Base-by-base conservation (phyloP, 805 yeast species). In the Lipomyces yamanashiensis region DNA sequence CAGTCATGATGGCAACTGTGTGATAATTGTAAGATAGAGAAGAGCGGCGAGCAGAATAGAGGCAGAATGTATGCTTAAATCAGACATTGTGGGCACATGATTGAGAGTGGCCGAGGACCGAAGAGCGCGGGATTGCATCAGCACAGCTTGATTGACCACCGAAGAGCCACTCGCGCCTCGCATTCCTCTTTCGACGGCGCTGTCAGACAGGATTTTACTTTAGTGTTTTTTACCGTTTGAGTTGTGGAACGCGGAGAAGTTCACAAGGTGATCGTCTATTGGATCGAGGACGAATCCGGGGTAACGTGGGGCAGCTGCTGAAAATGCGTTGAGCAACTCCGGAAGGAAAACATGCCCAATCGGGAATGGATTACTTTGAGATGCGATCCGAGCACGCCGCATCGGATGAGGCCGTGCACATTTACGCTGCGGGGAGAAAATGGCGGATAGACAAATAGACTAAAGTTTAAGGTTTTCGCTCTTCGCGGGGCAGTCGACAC, bases 1-100 rank as follows among this genome's bases (percentile, higher is more conserved):
- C 52, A 52, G 59, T 47, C 59, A 55, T 55, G 28, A 28, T 28
- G 28, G 28, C 28, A 28, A 5, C 28, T 2, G 28, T 3, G 28
- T 28, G 28, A 28, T 28, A 28, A 28, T 28, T 28, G 5, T 28
- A 3, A 28, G 28, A 28, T 2, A 5, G 5, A 28, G 28, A 28
- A 5, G 28, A 28, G 28, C 5, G 28, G 28, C 2, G 28, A 28
- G 28, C 28, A 28, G 28, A 28, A 2, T 5, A 28, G 28, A 28
- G 28, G 28, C 2, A 28, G 28, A 28, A 28, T 28, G 28, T 28
- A 28, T 28, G 28, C 28, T 28, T 28, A 28, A 28, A 28, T 28
- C 28, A 28, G 28, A 28, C 5, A 28, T 5, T 28, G 28, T 5
- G 5, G 28, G 28, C 28, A 28, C 5, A 28, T 28, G 28, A 28